phyloP scores from a whole-genome alignment of 2,329 filamentous ascomycete species.

The Hymenoscyphus albidus region DNA sequence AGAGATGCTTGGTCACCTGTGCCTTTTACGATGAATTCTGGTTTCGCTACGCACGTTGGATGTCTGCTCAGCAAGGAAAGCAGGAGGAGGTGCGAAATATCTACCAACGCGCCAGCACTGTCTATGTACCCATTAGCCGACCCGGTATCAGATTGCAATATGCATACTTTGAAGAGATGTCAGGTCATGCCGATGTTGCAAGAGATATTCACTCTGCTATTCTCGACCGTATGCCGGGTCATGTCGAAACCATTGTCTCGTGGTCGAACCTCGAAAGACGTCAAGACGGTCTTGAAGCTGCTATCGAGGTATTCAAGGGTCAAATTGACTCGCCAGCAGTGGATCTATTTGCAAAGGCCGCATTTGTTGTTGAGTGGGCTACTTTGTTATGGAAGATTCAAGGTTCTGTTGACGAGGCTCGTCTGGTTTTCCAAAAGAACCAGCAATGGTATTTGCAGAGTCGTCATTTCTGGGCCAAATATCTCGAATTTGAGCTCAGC shows the following conservation, averaged over 20 bases:
- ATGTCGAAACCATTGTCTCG: constrained; percentile 82
- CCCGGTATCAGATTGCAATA: constrained; percentile 84
- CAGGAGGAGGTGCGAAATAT: constrained; percentile 89
- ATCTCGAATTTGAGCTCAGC: constrained; percentile 82
- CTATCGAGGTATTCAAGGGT: constrained; percentile 75
- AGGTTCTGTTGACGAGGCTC: constrained; percentile 74
- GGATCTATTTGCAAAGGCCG: constrained; percentile 77
- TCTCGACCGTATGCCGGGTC: constrained; percentile 69
- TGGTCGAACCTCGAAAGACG: constrained; percentile 83
- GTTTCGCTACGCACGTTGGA: constrained; percentile 96
- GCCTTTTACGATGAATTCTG: constrained; percentile 97
- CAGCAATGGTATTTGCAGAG: constrained; percentile 82
- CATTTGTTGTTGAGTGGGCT: constrained; percentile 85
- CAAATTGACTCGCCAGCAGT: constrained; percentile 72
- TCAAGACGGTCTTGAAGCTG: constrained; percentile 77
- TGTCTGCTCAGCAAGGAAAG: constrained; percentile 74
- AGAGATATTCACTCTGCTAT: constrained; percentile 82
- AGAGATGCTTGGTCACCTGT: constrained; percentile 87
- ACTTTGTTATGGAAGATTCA: constrained; percentile 82
- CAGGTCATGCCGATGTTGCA: constrained; percentile 70
- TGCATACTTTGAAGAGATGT: constrained; percentile 90
- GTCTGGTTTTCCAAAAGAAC: constrained; percentile 78
- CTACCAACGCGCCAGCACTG: constrained; percentile 78
- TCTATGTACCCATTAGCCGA: constrained; percentile 82
- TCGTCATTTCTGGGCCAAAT: constrained; percentile 83